Evolutionary conservation across 73 alveolate species (phyloP).

Genomic region (Paramecium bursaria): DNA sequence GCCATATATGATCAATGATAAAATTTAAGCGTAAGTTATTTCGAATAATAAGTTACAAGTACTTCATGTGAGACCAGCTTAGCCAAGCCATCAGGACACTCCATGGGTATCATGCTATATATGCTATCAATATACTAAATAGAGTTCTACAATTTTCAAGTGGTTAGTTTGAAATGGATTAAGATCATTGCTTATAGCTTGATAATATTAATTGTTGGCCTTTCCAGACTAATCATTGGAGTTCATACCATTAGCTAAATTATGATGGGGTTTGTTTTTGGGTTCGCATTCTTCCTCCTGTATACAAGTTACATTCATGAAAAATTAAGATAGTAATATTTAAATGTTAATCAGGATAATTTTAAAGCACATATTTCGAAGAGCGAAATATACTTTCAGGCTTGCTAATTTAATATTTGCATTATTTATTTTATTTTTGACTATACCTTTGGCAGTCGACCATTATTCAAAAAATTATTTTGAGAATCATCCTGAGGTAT

Average conservation of each 20-base stretch:
- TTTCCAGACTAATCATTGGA: neutral
- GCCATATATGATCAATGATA: neutral
- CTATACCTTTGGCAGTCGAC: conserved; percentile 29
- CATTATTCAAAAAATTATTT: conserved; percentile 4
- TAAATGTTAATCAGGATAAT: neutral
- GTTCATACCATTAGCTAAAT: neutral
- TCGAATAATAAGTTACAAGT: neutral
- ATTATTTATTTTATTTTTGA: conserved; percentile 14
- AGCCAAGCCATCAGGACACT: neutral
- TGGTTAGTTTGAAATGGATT: neutral
- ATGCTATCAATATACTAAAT: neutral
- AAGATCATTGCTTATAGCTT: neutral
- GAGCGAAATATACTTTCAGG: neutral
- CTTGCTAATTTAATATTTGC: too few species aligned
- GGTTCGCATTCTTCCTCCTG: neutral
- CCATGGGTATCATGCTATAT: neutral
- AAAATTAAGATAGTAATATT: neutral
- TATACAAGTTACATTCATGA: neutral
- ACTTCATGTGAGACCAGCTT: neutral
- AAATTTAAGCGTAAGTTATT: neutral
- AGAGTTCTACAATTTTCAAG: neutral
- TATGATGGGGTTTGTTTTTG: neutral
- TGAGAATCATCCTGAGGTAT: conserved; percentile 5
- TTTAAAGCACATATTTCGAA: too few species aligned
- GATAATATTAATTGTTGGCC: neutral